Base-by-base conservation (phyloP, 1,284 basidiomycete species). In the Cryptococcus sp. region DNA sequence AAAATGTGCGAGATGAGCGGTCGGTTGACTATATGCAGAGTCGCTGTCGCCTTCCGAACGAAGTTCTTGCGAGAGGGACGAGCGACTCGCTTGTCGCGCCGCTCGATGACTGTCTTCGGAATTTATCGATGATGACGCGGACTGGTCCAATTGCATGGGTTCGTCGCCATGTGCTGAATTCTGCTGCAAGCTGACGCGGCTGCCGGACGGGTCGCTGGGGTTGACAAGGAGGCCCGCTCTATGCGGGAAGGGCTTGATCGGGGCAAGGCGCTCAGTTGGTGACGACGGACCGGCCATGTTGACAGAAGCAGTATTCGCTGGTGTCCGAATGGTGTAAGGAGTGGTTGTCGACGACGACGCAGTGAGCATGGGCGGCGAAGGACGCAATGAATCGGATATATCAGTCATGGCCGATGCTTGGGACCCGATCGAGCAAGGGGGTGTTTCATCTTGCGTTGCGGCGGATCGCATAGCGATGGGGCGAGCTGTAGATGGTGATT, bases 211-310 rank as follows among this genome's bases (percentile, higher is more conserved):
- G 25, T 58, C 61, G 39, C 45, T 52, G 5, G 57, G n/a, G 22
- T 39, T 43, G 15, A 56, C 62, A 19, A 64, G 50, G 19, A 64
- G 57, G 53, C 62, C 60, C 7, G 55, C 63, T 19, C 53, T 45
- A 39, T 64, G 65, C 19, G 65, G 62, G 38, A 67, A 64, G 2
- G 57, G 46, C 43, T 67, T 64, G 20, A 52, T 53, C 22, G 50
- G 47, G 10, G 48, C 39, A 5, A 59, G 42, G 15, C 45, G 48
- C n/a, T 23, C 47, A 2, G 19, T 22, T 47, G 27, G 40, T 52
- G 19, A 50, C 15, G 19, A 43, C 27, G 49, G 30, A 19, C 41
- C 16, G 11, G 49, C 39, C 17, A 52, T 16, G 30, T 48, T 27
- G 22, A 35, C 38, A n/a, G 40, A 10, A 1, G 46, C 20, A n/a